Evolutionary conservation across 371 early-diverging fungal genomes (phyloP).

Genomic region (Lichtheimia corymbifera): DNA sequence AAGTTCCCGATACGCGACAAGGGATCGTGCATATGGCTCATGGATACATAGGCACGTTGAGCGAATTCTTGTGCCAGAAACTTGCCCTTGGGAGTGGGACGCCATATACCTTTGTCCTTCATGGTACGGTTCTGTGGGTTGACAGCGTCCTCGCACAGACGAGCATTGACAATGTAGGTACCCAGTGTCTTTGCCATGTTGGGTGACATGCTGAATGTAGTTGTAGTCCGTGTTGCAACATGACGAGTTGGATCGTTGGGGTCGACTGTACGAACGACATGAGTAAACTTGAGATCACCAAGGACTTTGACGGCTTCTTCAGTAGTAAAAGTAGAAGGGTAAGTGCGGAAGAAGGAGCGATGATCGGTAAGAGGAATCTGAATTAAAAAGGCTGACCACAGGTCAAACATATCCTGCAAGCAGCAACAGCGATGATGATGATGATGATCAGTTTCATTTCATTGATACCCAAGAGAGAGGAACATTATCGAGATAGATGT

Average conservation of each 20-base stretch:
- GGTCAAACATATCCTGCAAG: slow-evolving; percentile 45
- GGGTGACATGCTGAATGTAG: slow-evolving; percentile 51
- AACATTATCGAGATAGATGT: background rate
- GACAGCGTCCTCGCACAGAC: slow-evolving; percentile 47
- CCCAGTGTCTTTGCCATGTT: slow-evolving; percentile 58
- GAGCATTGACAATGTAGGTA: slow-evolving; percentile 59
- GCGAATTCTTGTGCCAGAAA: slow-evolving; percentile 49
- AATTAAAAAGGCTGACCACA: slow-evolving; percentile 43
- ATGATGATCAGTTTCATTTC: background rate
- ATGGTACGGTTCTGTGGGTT: slow-evolving; percentile 54
- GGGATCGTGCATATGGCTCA: slow-evolving; percentile 28
- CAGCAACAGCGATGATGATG: background rate
- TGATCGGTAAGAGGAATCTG: slow-evolving; percentile 40
- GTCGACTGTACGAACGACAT: slow-evolving; percentile 53
- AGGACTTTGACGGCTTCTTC: slow-evolving; percentile 57
- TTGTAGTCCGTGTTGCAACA: slow-evolving; percentile 51
- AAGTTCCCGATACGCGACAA: slow-evolving; percentile 28
- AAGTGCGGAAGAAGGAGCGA: slow-evolving; percentile 51
- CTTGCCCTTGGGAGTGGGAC: slow-evolving; percentile 55
- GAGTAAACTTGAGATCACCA: slow-evolving; percentile 53
- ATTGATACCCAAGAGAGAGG: background rate
- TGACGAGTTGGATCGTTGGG: slow-evolving; percentile 50
- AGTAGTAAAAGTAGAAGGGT: slow-evolving; percentile 57
- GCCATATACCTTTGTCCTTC: slow-evolving; percentile 53
- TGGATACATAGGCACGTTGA: slow-evolving; percentile 34